Conservation (phyloP, 768 basidiomycete species). For the Hypsizygus marmoreus region DNA sequence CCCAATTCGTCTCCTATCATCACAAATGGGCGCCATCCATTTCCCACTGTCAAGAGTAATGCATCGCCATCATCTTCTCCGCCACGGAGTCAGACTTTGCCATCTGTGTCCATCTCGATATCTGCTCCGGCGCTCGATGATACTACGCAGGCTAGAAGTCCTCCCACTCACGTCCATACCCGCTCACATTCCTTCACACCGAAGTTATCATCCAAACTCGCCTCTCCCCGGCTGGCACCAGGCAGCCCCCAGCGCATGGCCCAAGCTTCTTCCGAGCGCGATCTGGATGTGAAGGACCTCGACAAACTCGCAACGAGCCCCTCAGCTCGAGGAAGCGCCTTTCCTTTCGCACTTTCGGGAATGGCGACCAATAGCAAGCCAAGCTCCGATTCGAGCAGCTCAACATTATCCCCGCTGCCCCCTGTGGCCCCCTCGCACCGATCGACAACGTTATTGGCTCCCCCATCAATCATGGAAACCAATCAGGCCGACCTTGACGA, state of each 20-base stretch:
- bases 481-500: slow-evolving; percentile 29
- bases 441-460: slow-evolving; percentile 44
- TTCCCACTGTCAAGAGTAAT: slow-evolving; percentile 38
- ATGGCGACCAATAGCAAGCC: slow-evolving; percentile 1
- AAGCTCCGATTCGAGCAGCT: slow-evolving; percentile 5
- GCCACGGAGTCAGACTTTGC: slow-evolving; percentile 36
- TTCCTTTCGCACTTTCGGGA: slow-evolving; percentile 15
- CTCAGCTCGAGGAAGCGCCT: slow-evolving; percentile 12
- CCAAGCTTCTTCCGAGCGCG: slow-evolving; percentile 42
- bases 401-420: slow-evolving; percentile 3
- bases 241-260: slow-evolving; percentile 61
- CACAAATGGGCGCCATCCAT: slow-evolving; percentile 41
- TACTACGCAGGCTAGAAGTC: slow-evolving; percentile 13
- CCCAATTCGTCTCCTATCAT: slow-evolving; percentile 34
- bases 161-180: slow-evolving; percentile 52
- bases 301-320: slow-evolving; percentile 9
- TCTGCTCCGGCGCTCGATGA: slow-evolving; percentile 45
- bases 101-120: slow-evolving; percentile 48
- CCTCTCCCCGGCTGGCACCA: slow-evolving; percentile 53
- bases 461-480: slow-evolving; percentile 51
- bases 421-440: slow-evolving; percentile 7
- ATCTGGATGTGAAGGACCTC: slow-evolving; percentile 22
- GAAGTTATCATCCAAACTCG: slow-evolving; percentile 68
- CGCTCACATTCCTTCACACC: slow-evolving; percentile 75
- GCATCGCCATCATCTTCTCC: slow-evolving; percentile 34